Evolutionary conservation across 371 early-diverging fungal species (phyloP).

Genomic region (Capniomyces stellatus): DNA sequence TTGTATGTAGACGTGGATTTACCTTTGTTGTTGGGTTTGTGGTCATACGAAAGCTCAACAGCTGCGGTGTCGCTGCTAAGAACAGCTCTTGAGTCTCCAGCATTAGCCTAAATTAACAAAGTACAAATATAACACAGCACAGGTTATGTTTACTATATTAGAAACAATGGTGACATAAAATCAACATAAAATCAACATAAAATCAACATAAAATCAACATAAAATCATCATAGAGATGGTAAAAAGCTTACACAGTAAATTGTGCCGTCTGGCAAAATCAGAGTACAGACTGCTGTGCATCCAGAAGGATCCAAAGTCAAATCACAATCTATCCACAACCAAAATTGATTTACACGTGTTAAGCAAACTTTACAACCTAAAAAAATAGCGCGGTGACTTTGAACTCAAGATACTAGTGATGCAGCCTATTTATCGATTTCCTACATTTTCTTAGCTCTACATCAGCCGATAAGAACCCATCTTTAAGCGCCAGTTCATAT

Average conservation of each 20-base stretch:
- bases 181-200: background rate
- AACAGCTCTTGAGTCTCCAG: conserved; percentile 89
- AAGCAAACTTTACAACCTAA: background rate
- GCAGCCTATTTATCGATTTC: too few species aligned
- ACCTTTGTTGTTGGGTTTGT: conserved; percentile 66
- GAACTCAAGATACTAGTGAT: too few species aligned
- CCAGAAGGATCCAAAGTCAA: conserved; percentile 57
- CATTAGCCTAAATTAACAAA: conserved; percentile 74
- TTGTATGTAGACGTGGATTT: background rate
- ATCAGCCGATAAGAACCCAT: conserved; percentile 68
- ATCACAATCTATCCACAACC: conserved; percentile 30
- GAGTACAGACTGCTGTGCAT: conserved; percentile 83
- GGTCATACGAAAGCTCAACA: conserved; percentile 69
- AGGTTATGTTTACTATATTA: background rate
- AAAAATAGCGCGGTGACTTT: too few species aligned
- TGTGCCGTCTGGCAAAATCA: conserved; percentile 50
- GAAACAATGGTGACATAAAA: background rate
- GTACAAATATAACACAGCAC: too few species aligned
- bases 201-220: background rate
- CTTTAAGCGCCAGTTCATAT: conserved; percentile 46
- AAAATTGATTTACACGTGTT: too few species aligned
- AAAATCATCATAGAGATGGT: too few species aligned
- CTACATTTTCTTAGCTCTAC: conserved; percentile 48
- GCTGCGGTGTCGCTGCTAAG: conserved; percentile 52
- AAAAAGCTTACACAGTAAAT: conserved; percentile 28